A percentile compares a stretch with the other conserved stretches of the same genome.
Evolutionary conservation across 768 basidiomycete genomes (phyloP).

Genomic region (Hygrophorus russula): DNA sequence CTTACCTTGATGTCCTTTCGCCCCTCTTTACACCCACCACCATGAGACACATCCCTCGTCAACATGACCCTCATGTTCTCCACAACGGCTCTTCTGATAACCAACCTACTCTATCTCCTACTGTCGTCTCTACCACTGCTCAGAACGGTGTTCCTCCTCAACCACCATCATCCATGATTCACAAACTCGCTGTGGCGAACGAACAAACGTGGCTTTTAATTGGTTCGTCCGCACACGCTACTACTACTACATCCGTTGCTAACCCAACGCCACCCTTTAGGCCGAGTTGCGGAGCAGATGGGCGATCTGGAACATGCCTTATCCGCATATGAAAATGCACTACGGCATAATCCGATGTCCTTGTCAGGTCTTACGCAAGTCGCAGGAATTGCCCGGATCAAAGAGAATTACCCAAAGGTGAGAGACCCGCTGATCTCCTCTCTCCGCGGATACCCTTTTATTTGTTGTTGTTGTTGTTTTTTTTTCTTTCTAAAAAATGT

Average conservation of each 20-base stretch:
- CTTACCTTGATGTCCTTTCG: slow-evolving; percentile 32
- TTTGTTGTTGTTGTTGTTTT: slow-evolving; percentile 22
- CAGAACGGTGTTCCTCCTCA: slow-evolving; percentile 14
- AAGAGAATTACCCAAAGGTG: slow-evolving; percentile 95
- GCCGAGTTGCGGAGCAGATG: slow-evolving; percentile 93
- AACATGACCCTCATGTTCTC: slow-evolving; percentile 23
- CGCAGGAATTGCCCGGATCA: slow-evolving; percentile 93
- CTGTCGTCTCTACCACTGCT: slow-evolving; percentile 21
- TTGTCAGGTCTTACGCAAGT: slow-evolving; percentile 87
- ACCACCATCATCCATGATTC: slow-evolving; percentile 37
- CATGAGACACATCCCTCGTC: slow-evolving; percentile 49
- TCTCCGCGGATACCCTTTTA: slow-evolving; percentile 12
- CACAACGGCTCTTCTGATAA: slow-evolving; percentile 37
- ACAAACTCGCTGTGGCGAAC: slow-evolving; percentile 77
- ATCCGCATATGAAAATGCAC: slow-evolving; percentile 87
- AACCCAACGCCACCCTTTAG: slow-evolving; percentile 26
- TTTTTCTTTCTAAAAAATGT: too few relatives aligned
- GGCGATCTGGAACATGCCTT: slow-evolving; percentile 87
- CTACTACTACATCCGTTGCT: slow-evolving; percentile 5
- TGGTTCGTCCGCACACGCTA: slow-evolving; percentile 35
- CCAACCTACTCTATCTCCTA: slow-evolving; percentile 37
- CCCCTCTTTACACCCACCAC: slow-evolving; percentile 25
- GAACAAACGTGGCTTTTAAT: slow-evolving; percentile 95
- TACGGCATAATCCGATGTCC: slow-evolving; percentile 91
- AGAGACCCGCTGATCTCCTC: slow-evolving; percentile 14